Conservation (phyloP, 2,329 filamentous ascomycete genomes). For the Paecilomyces fulvus region DNA sequence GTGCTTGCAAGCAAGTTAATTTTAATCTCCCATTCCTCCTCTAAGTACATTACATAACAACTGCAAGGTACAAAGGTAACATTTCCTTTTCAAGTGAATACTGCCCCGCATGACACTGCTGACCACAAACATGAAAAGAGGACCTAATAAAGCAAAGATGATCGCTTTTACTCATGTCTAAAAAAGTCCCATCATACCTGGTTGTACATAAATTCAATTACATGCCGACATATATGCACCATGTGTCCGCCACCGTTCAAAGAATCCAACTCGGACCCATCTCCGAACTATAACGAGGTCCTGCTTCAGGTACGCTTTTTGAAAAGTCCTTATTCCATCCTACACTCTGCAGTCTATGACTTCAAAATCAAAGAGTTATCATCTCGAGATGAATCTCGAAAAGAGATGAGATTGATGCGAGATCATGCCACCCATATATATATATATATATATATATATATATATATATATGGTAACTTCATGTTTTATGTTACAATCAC, state of each 20-base stretch:
- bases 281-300: slow-evolving; percentile 12
- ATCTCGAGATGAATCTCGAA: background rate
- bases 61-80: background rate
- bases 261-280: background rate
- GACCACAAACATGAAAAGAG: background rate
- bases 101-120: background rate
- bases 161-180: background rate
- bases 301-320: slow-evolving; percentile 13
- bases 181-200: background rate
- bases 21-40: background rate
- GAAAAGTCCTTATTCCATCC: background rate
- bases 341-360: background rate
- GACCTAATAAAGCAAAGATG: background rate
- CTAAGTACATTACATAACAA: background rate
- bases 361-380: too few relatives aligned
- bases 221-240: background rate
- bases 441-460: too few relatives aligned
- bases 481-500: background rate
- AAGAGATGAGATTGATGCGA: background rate
- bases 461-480: background rate
- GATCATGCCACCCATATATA: too few relatives aligned
- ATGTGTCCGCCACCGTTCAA: background rate
- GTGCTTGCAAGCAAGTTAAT: background rate
- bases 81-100: background rate
- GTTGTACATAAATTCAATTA: background rate